Evolutionary conservation across 306 rosid genomes (phyloP), one percentile per base, ranked within the genome.

Genomic region (Prunus salicina): DNA sequence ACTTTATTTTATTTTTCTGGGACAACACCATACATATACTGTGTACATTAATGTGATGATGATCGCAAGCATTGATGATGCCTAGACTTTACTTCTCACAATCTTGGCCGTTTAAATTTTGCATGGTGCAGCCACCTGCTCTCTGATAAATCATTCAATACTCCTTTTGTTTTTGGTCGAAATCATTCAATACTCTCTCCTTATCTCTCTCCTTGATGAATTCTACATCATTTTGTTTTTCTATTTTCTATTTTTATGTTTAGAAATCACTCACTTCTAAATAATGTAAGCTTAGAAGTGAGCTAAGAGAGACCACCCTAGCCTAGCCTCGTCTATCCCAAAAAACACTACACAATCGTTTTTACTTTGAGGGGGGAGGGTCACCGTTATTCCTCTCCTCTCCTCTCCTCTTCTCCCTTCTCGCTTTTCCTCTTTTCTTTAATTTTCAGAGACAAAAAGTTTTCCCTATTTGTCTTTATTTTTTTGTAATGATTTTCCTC

Each of bases 61-160:
- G 38, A 11, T 69, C 60, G 50, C 16, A 52, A 16, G 73, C 30
- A 30, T 67, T 28, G 62, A 51, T 70, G 74, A 52, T 51, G 27
- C 51, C 65, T 71, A 16, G 15, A 24, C n/a, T 16, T 64, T 64
- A 19, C 4, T 18, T n/a, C 70, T 7, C 38, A 3, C 30, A 67
- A 67, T 67, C 72, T 45, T 67, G 49, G 25, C 63, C 28, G 28
- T 52, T 71, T 38, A 52, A 52, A 27, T 19, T 38, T 71, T 71
- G 62, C 63, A 52, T 10, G 49, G 55, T 30, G 7, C 18, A 57
- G 20, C 3, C 41, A 57, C 67, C 67, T 55, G 18, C 38, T 32
- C 25, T 53, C 8, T 13, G 65, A 53, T 8, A 53, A 32, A 24
- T 34, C 27, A 60, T 60, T 60, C 64, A 60, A 60, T 60, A 24